These are phyloP conservation scores for Coniochaeta prunicola DNA, from an alignment of 2,329 filamentous ascomycete genomes.

Conservation along the genomic window DNA sequence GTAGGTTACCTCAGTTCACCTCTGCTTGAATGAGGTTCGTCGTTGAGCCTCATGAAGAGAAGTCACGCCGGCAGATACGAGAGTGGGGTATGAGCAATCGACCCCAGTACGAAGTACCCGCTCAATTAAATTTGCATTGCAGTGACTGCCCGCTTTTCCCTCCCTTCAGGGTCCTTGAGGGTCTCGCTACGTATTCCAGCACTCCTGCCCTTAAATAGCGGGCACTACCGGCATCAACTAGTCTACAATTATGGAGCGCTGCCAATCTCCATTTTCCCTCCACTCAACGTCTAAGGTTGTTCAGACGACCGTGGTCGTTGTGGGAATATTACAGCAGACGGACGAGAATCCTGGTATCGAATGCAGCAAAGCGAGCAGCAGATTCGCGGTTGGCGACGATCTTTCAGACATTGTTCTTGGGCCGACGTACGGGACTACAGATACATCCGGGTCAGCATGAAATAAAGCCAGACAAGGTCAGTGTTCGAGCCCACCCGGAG, in stretches of 20 bases:
- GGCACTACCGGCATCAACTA: conserved; percentile 1
- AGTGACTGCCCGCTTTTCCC: not conserved
- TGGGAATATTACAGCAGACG: not conserved
- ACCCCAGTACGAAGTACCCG: not conserved
- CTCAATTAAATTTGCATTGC: not conserved
- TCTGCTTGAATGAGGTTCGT: not conserved
- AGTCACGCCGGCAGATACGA: not conserved
- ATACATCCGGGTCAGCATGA: not conserved
- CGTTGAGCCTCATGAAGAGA: not conserved
- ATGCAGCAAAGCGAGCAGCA: not conserved
- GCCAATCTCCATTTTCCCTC: not conserved
- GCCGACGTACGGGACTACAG: not conserved
- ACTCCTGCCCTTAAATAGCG: not conserved
- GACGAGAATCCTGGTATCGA: not conserved
- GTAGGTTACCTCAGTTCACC: not conserved
- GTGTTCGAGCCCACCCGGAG: not conserved
- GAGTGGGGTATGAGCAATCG: not conserved
- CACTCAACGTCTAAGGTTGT: not conserved
- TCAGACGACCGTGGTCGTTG: not conserved
- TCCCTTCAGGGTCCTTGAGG: not conserved
- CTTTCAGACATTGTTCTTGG: not conserved
- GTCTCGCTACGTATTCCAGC: not conserved
- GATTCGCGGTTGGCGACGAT: not conserved
- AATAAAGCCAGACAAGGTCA: not conserved
- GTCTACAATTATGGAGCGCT: not conserved